Evolutionary conservation across 225 moss, liverwort and hornwort species (phyloP), one percentile per base, ranked within the genome.

Genomic region (Physcomitrium patens): DNA sequence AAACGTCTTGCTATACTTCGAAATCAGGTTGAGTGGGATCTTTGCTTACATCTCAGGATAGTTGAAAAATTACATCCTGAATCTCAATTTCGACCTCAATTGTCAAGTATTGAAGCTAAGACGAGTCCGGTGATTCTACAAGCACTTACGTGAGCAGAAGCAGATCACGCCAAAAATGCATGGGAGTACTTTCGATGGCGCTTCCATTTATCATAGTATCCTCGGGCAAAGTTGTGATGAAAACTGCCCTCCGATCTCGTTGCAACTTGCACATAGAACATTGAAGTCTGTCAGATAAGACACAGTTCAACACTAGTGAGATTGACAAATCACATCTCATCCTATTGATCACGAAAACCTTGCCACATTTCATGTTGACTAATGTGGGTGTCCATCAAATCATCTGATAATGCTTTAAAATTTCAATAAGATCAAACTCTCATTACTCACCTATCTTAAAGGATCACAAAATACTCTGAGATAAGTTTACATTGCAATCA

Each of bases 401-500:
- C 27, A 71, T 59, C 24, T n/a, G 71, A 59, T 18, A 22, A 23
- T 2, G 47, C 12, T 49, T 49, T 49, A 15, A 15, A 49, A 11
- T 11, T 49, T 49, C 48, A 12, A 49, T 49, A 3, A 59, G 16
- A 59, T 59, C 57, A 24, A 71, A 59, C 12, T 26, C 47, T 57
- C 17, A 24, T 19, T 44, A 27, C 19, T 28, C 60, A 48, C 48
- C 45, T 59, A 44, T n/a, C 14, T 28, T 49, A n/a, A 28, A 72
- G 22, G 31, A 31, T 60, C 19, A 61, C 47, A 71, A 71, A 17
- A 27, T 27, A 47, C 28, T 60, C 60, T 48, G 28, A 3, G 10
- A 1, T 71, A 9, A 71, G 71, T 48, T 71, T 60, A 48, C 18
- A 28, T 48, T 71, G n/a, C 16, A 28, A 68, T 48, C 12, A 48